phyloP scores from a whole-genome alignment of 169 alveolate genomes.

The Plasmodium coatneyi region DNA sequence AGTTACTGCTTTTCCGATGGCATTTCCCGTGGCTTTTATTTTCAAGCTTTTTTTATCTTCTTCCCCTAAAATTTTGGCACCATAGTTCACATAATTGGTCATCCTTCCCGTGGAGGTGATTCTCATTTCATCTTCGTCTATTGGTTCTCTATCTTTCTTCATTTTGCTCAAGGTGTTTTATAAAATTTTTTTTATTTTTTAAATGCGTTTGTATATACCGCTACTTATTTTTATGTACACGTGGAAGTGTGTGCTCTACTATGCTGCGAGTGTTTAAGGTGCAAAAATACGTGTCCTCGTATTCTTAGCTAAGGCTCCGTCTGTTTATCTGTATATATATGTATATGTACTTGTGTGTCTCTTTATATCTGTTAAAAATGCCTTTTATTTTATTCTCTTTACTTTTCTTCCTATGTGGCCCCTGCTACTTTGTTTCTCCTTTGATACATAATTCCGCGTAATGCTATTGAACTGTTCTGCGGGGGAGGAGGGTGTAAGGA shows the following conservation, averaged over 20 bases:
- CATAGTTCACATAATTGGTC: slow-evolving; percentile 88
- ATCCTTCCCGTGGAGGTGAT: slow-evolving; percentile 88
- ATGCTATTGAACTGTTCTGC: background rate
- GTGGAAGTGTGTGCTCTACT: background rate
- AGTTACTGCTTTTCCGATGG: slow-evolving; percentile 89
- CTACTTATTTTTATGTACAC: background rate
- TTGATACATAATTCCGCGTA: background rate
- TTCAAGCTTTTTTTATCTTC: slow-evolving; percentile 81
- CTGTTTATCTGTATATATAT: background rate
- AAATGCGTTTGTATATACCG: background rate
- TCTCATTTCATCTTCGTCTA: slow-evolving; percentile 88
- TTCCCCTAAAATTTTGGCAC: slow-evolving; percentile 82
- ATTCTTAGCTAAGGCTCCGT: background rate
- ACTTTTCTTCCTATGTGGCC: background rate
- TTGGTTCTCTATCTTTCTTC: slow-evolving; percentile 82
- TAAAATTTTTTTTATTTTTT: slow-evolving; percentile 75
- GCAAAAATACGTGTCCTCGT: background rate
- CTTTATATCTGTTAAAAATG: background rate
- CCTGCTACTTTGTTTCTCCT: background rate
- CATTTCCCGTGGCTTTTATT: slow-evolving; percentile 92
- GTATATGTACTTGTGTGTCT: background rate
- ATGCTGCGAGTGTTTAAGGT: background rate
- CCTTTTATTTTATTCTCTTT: background rate
- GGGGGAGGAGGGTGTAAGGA: background rate
- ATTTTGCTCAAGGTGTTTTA: slow-evolving; percentile 63